Conservation (phyloP, 2,329 filamentous ascomycete species). For the Aureobasidium mangrovei region DNA sequence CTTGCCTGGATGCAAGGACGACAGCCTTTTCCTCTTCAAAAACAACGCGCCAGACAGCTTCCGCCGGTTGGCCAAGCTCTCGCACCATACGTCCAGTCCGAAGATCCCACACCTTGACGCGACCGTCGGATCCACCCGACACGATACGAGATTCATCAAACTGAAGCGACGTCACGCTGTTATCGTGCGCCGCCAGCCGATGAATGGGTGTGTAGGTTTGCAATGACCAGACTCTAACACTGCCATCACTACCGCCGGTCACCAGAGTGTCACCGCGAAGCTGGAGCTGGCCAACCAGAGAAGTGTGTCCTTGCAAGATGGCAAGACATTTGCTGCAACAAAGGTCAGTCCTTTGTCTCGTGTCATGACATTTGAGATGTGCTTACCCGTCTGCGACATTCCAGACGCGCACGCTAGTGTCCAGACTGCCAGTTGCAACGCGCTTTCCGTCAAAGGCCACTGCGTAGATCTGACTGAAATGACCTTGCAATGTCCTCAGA, state of each 20-base stretch:
- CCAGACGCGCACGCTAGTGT: slow-evolving; percentile 96
- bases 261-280: slow-evolving; percentile 92
- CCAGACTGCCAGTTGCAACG: slow-evolving; percentile 89
- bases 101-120: slow-evolving; percentile 97
- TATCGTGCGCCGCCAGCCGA: slow-evolving; percentile 90
- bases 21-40: slow-evolving; percentile 99
- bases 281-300: slow-evolving; percentile 89
- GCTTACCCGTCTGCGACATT: slow-evolving; percentile 77
- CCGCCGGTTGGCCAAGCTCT: slow-evolving; percentile 82
- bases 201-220: slow-evolving; percentile 87
- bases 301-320: slow-evolving; percentile 93
- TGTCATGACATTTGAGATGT: not conserved
- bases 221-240: slow-evolving; percentile 91
- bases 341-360: not conserved
- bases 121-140: slow-evolving; percentile 91
- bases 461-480: slow-evolving; percentile 98
- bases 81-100: slow-evolving; percentile 84
- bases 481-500: slow-evolving; percentile 78
- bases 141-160: slow-evolving; percentile 95
- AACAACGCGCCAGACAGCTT: slow-evolving; percentile 94
- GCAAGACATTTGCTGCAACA: slow-evolving; percentile 44
- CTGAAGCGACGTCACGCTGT: slow-evolving; percentile 93
- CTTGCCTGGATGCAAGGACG: slow-evolving; percentile 77
- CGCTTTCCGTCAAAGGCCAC: slow-evolving; percentile 93
- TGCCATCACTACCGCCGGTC: slow-evolving; percentile 91